Conservation (phyloP, 129 eudicot genomes). For the Calendula officinalis region DNA sequence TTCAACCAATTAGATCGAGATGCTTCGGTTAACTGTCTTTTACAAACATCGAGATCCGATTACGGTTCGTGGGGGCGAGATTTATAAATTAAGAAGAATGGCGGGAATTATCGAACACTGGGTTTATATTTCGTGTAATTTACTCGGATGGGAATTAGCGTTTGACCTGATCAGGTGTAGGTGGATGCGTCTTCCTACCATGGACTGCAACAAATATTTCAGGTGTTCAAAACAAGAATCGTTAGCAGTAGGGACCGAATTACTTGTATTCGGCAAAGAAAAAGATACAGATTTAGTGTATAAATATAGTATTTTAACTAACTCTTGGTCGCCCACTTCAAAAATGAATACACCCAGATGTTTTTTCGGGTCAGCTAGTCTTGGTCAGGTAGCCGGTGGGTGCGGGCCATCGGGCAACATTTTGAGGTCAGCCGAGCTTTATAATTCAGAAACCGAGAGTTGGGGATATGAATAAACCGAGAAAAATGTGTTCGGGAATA, state of each 20-base stretch:
- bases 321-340: constrained; percentile 62
- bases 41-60: constrained; percentile 58
- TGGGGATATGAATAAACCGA: constrained; percentile 73
- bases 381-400: constrained; percentile 59
- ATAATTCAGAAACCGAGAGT: constrained; percentile 56
- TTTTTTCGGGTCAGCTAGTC: constrained; percentile 70
- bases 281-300: constrained; percentile 51
- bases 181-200: constrained; percentile 72
- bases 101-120: constrained; percentile 67
- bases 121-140: constrained; percentile 73
- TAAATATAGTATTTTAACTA: constrained; percentile 66
- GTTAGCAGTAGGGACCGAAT: constrained; percentile 78
- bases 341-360: constrained; percentile 60
- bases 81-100: constrained; percentile 49
- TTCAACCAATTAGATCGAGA: constrained; percentile 56
- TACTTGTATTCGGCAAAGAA: constrained; percentile 72
- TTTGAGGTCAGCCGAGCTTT: constrained; percentile 63
- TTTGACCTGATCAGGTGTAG: constrained; percentile 60
- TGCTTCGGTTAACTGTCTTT: constrained; percentile 54
- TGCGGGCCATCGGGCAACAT: constrained; percentile 58
- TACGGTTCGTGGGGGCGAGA: constrained; percentile 56
- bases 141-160: constrained; percentile 75
- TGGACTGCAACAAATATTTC: constrained; percentile 63
- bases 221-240: constrained; percentile 79
- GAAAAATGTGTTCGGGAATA: constrained; percentile 74